These are phyloP conservation scores for Moesziomyces sp. DNA, from an alignment of 1,284 basidiomycete genomes.

Conservation along the genomic window DNA sequence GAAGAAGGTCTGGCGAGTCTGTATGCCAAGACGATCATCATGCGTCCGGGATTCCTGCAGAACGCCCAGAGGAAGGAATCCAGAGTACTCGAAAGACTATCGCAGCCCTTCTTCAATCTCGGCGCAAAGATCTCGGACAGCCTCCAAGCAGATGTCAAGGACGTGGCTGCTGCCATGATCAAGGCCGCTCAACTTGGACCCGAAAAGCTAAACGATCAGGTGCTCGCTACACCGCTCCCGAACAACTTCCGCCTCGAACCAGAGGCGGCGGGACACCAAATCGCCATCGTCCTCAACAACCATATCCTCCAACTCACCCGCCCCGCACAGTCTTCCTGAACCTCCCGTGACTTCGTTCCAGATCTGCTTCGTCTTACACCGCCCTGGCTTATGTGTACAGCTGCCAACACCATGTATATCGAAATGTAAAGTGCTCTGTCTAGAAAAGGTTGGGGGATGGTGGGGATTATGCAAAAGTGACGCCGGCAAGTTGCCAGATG, in stretches of 20 bases:
- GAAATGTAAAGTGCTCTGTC: not conserved
- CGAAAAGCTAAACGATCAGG: constrained; percentile 5
- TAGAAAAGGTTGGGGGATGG: not conserved
- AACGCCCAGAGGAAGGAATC: constrained; percentile 53
- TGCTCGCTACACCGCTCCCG: not conserved
- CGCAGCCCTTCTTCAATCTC: constrained; percentile 9
- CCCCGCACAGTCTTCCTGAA: not conserved
- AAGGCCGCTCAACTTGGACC: constrained; percentile 25
- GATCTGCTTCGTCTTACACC: too few relatives aligned
- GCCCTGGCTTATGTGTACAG: too few relatives aligned
- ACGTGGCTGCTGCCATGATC: constrained; percentile 46
- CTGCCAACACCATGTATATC: too few relatives aligned
- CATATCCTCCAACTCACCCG: constrained; percentile 9
- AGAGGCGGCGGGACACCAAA: not conserved
- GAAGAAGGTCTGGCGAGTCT: constrained; percentile 76
- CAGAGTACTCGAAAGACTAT: constrained; percentile 68
- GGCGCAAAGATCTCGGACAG: constrained; percentile 8
- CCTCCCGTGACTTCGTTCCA: not conserved
- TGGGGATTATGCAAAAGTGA: constrained; percentile 9
- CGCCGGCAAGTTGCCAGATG: constrained; percentile 30
- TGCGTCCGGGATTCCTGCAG: constrained; percentile 74
- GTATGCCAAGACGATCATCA: constrained; percentile 77
- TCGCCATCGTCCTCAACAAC: constrained; percentile 17
- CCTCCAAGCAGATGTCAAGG: constrained; percentile 11
- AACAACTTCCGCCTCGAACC: constrained; percentile 22